A percentile compares a stretch with the other conserved stretches of the same genome.
Evolutionary conservation across 2,329 filamentous ascomycete genomes (phyloP).

Genomic region (Tolypocladium album): DNA sequence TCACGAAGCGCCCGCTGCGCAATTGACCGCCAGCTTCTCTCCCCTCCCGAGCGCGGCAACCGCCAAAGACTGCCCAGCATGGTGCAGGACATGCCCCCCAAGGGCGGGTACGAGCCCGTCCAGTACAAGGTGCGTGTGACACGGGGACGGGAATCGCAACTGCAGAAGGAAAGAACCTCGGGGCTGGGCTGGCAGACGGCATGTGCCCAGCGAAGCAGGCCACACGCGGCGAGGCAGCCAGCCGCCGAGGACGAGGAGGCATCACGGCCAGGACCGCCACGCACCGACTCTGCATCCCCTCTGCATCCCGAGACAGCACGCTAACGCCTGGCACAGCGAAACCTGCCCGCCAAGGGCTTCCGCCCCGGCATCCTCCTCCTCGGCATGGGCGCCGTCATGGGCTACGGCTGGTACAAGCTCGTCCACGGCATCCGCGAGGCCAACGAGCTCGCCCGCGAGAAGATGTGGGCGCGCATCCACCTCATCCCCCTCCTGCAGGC

Average conservation of each 20-base stretch:
- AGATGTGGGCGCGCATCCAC: slow-evolving; percentile 96
- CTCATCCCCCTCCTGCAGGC: slow-evolving; percentile 89
- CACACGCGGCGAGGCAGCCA: neutral
- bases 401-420: slow-evolving; percentile 82
- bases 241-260: neutral
- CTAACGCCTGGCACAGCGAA: slow-evolving; percentile 48
- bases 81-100: slow-evolving; percentile 96
- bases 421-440: slow-evolving; percentile 78
- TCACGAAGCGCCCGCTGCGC: neutral
- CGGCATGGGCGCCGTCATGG: slow-evolving; percentile 68
- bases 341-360: slow-evolving; percentile 86
- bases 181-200: neutral
- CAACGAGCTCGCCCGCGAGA: slow-evolving; percentile 90
- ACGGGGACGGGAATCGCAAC: too few species aligned
- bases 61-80: slow-evolving; percentile 44
- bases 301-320: neutral
- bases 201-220: neutral
- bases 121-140: slow-evolving; percentile 75
- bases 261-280: neutral
- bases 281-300: neutral
- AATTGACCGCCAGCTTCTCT: neutral
- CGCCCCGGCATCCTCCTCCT: slow-evolving; percentile 69
- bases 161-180: too few species aligned
- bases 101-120: slow-evolving; percentile 87
- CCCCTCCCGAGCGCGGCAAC: neutral